These are phyloP conservation scores for Lactarius trivialis DNA, from an alignment of 768 basidiomycete genomes.

Conservation along the genomic window DNA sequence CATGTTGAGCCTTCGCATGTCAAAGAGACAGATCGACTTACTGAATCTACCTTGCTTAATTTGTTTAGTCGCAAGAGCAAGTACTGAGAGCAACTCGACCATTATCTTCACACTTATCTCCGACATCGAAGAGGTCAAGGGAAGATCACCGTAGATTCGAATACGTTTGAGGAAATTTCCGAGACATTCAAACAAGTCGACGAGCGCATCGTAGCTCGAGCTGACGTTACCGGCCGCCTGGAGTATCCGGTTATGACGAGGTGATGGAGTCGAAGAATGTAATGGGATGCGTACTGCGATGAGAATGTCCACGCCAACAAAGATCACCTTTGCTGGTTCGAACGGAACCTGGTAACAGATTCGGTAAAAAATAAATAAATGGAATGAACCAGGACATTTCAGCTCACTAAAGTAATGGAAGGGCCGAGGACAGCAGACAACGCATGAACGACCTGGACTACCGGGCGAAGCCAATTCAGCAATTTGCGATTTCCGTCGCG, in stretches of 20 bases:
- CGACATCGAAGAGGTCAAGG: not conserved
- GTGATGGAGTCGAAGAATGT: no score
- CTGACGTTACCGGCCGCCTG: not conserved
- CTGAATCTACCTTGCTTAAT: constrained; percentile 1
- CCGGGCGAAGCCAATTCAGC: not conserved
- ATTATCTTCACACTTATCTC: not conserved
- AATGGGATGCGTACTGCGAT: not conserved
- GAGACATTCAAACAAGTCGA: not conserved
- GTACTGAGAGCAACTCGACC: not conserved
- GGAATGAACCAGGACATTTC: not conserved
- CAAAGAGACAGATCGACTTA: not conserved
- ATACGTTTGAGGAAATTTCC: constrained; percentile 1
- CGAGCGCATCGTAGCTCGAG: not conserved
- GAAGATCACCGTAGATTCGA: not conserved
- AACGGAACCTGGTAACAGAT: not conserved
- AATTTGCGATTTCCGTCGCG: not conserved
- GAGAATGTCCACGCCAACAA: not conserved
- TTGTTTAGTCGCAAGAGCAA: constrained; percentile 1
- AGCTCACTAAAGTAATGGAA: not conserved
- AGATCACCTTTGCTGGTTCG: not conserved
- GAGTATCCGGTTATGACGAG: not conserved
- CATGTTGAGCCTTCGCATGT: not conserved
- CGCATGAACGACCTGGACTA: not conserved
- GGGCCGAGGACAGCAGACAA: not conserved
- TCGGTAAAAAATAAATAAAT: not conserved